These are phyloP conservation scores for Passalora sequoiae DNA, from an alignment of 2,329 filamentous ascomycete species.

Conservation along the genomic window DNA sequence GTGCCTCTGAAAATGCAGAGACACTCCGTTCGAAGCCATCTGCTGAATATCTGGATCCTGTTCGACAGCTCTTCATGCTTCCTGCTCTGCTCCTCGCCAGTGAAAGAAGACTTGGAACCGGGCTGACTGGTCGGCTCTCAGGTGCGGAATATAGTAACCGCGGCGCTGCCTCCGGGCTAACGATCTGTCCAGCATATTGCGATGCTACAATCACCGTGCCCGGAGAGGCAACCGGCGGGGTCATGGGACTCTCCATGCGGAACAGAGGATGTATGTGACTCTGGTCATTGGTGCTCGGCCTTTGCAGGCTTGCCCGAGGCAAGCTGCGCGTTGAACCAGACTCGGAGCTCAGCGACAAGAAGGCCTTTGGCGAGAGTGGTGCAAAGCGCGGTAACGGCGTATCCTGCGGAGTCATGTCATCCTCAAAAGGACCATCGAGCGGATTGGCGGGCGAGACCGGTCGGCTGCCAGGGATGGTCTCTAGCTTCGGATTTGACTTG, in stretches of 20 bases:
- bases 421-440: slow-evolving; percentile 48
- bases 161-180: slow-evolving; percentile 36
- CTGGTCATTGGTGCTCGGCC: slow-evolving; percentile 43
- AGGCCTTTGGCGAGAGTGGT: slow-evolving; percentile 4
- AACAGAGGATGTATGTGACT: slow-evolving; percentile 74
- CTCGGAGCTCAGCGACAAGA: slow-evolving; percentile 9
- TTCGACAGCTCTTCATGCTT: slow-evolving; percentile 21
- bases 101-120: slow-evolving; percentile 7
- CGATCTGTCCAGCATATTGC: slow-evolving; percentile 61
- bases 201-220: slow-evolving; percentile 68
- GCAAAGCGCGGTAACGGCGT: slow-evolving; percentile 15
- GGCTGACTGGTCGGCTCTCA: slow-evolving; percentile 19
- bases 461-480: slow-evolving; percentile 66
- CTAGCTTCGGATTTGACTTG: no score
- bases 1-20: not conserved
- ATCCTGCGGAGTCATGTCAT: slow-evolving; percentile 38
- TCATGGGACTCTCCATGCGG: slow-evolving; percentile 64
- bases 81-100: slow-evolving; percentile 15
- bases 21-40: slow-evolving; percentile 3
- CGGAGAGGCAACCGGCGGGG: slow-evolving; percentile 58
- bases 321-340: slow-evolving; percentile 12
- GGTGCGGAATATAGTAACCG: slow-evolving; percentile 21
- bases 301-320: slow-evolving; percentile 7
- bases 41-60: slow-evolving; percentile 6
- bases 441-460: slow-evolving; percentile 59